A percentile compares a stretch with the other conserved stretches of the same genome.
Conservation (phyloP, 139 green algal genomes). For the Prasinococcaceae sp. region DNA sequence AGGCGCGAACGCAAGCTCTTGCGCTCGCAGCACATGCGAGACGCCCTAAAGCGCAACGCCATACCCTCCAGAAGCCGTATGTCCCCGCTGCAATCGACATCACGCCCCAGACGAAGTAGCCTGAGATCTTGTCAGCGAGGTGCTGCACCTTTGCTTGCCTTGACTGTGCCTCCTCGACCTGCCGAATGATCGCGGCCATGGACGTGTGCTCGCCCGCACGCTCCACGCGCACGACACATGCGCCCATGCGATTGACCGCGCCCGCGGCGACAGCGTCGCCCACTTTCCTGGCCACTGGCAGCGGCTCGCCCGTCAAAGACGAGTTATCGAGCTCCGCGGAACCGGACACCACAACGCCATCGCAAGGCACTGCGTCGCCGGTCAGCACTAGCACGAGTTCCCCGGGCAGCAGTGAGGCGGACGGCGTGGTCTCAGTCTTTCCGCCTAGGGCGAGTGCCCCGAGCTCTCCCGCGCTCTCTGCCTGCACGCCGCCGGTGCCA, state of each 20-base stretch:
- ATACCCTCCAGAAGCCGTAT: constrained; percentile 76
- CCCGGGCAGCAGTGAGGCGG: too few relatives aligned
- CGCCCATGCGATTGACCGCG: constrained; percentile 50
- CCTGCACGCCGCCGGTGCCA: too few relatives aligned
- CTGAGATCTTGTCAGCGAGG: constrained; percentile 64
- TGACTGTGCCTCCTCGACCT: constrained; percentile 30
- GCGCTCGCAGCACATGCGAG: constrained; percentile 4
- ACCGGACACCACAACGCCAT: constrained; percentile 61
- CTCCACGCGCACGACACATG: constrained; percentile 44
- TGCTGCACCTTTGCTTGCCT: constrained; percentile 75
- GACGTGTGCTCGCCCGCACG: constrained; percentile 44
- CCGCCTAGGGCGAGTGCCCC: too few relatives aligned
- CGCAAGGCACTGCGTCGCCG: constrained; percentile 48
- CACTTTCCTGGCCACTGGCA: constrained; percentile 31
- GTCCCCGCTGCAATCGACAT: constrained; percentile 67
- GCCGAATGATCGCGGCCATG: constrained; percentile 42
- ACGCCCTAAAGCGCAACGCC: too few relatives aligned
- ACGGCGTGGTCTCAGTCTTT: too few relatives aligned
- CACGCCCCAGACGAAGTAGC: constrained; percentile 77
- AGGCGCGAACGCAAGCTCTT: constrained; percentile 1
- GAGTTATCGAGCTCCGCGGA: constrained; percentile 61
- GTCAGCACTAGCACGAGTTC: background rate
- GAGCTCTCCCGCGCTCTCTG: too few relatives aligned
- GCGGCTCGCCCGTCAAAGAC: constrained; percentile 65
- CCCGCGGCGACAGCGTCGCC: constrained; percentile 53